Conservation (phyloP, 2,329 filamentous ascomycete genomes). For the Aspergillus costaricaensis region DNA sequence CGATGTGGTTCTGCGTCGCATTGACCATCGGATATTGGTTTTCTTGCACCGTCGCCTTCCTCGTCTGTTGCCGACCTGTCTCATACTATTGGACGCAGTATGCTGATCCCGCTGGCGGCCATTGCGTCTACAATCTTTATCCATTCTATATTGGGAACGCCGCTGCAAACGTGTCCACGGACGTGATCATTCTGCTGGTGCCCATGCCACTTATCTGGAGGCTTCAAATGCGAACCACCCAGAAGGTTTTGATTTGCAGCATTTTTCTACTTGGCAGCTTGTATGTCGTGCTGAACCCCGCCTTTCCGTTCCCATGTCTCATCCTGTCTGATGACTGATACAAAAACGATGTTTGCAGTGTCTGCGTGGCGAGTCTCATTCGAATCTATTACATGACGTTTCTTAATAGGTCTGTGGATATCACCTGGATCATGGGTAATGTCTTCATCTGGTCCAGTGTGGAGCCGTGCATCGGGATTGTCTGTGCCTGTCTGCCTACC, state of each 20-base stretch:
- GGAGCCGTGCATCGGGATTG: slow-evolving; percentile 24
- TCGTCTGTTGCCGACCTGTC: slow-evolving; percentile 13
- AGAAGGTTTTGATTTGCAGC: slow-evolving; percentile 16
- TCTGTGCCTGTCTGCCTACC: slow-evolving; percentile 25
- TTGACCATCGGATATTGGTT: slow-evolving; percentile 18
- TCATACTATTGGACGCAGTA: slow-evolving; percentile 23
- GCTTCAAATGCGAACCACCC: slow-evolving; percentile 16
- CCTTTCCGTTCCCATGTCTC: background rate
- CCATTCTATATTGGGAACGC: slow-evolving; percentile 21
- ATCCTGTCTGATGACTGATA: background rate
- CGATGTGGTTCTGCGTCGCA: slow-evolving; percentile 17
- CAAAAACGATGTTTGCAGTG: slow-evolving; percentile 3
- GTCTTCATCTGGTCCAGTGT: slow-evolving; percentile 26
- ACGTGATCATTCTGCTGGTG: slow-evolving; percentile 19
- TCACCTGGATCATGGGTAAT: slow-evolving; percentile 24
- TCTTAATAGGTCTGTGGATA: slow-evolving; percentile 16
- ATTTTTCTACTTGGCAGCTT: slow-evolving; percentile 24
- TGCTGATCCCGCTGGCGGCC: slow-evolving; percentile 14
- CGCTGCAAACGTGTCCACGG: slow-evolving; percentile 19
- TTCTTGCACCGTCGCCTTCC: slow-evolving; percentile 12
- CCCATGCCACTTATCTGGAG: slow-evolving; percentile 22
- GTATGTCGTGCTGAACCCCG: slow-evolving; percentile 8
- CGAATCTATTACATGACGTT: slow-evolving; percentile 20
- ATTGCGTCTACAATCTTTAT: slow-evolving; percentile 19
- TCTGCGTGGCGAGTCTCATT: slow-evolving; percentile 21